Percentiles rank a stretch among this genome's conserved stretches.
Conservation (phyloP, 768 basidiomycete species). For the Kwoniella shandongensis region DNA sequence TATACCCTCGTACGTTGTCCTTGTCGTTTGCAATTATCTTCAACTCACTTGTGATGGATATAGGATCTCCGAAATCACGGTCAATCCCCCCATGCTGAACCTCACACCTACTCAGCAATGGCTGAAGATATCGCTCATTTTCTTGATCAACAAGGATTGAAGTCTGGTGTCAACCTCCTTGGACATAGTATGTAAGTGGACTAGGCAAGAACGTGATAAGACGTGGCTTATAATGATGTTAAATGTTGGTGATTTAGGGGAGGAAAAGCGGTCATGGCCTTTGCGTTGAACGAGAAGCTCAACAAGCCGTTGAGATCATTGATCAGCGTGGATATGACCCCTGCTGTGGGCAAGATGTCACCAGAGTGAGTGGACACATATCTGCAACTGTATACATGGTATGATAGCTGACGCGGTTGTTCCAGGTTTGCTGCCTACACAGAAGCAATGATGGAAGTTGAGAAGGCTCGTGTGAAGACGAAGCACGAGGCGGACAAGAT, state of each 20-base stretch:
- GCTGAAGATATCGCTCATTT: constrained; percentile 74
- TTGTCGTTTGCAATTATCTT: neutral
- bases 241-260: constrained; percentile 63
- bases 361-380: constrained; percentile 59
- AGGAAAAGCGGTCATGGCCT: constrained; percentile 60
- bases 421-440: constrained; percentile 63
- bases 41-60: neutral
- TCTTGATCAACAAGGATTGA: constrained; percentile 58
- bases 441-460: constrained; percentile 71
- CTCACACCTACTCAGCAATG: constrained; percentile 77
- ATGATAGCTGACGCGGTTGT: neutral
- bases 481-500: constrained; percentile 71
- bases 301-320: constrained; percentile 43
- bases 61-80: constrained; percentile 92
- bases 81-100: constrained; percentile 68
- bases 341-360: constrained; percentile 61
- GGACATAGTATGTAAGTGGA: constrained; percentile 85
- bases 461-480: constrained; percentile 61
- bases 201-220: neutral
- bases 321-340: constrained; percentile 80
- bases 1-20: constrained; percentile 66
- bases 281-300: constrained; percentile 48
- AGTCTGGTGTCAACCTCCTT: constrained; percentile 66
- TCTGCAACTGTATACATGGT: neutral
- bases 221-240: neutral